Evolutionary conservation across 2,329 filamentous ascomycete genomes (phyloP).

Genomic region (Alternaria metachromatica): DNA sequence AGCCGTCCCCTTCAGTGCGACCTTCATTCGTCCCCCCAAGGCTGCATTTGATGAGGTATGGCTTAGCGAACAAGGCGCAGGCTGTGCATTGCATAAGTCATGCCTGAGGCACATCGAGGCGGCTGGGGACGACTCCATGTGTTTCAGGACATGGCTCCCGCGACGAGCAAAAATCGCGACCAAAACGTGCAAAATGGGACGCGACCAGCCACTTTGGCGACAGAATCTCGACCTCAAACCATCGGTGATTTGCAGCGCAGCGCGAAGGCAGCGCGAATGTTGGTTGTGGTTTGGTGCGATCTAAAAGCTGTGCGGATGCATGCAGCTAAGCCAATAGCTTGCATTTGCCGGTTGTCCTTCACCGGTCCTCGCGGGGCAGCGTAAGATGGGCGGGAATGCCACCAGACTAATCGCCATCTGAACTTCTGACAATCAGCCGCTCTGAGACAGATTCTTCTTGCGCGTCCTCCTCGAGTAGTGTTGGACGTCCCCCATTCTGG

Average conservation of each 20-base stretch:
- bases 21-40: slow-evolving; percentile 25
- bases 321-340: slow-evolving; percentile 45
- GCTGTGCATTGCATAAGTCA: slow-evolving; percentile 31
- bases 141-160: neutral
- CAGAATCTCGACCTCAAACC: slow-evolving; percentile 23
- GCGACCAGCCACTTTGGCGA: slow-evolving; percentile 15
- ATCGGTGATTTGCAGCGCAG: slow-evolving; percentile 25
- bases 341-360: slow-evolving; percentile 35
- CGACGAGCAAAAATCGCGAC: slow-evolving; percentile 1
- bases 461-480: slow-evolving; percentile 39
- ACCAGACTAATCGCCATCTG: slow-evolving; percentile 30
- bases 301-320: slow-evolving; percentile 36
- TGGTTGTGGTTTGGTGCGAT: slow-evolving; percentile 40
- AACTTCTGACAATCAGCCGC: slow-evolving; percentile 37
- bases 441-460: slow-evolving; percentile 38
- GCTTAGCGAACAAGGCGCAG: slow-evolving; percentile 45
- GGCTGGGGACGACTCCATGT: slow-evolving; percentile 5
- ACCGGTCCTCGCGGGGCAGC: slow-evolving; percentile 47
- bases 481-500: slow-evolving; percentile 31
- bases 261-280: slow-evolving; percentile 18
- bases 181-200: neutral
- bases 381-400: slow-evolving; percentile 37
- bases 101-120: slow-evolving; percentile 34
- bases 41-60: slow-evolving; percentile 26
- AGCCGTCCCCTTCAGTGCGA: slow-evolving; percentile 22